Evolutionary conservation across 805 yeast species (phyloP), one percentile per base, ranked within the genome.

Genomic region (Saturnispora gosingensis): DNA sequence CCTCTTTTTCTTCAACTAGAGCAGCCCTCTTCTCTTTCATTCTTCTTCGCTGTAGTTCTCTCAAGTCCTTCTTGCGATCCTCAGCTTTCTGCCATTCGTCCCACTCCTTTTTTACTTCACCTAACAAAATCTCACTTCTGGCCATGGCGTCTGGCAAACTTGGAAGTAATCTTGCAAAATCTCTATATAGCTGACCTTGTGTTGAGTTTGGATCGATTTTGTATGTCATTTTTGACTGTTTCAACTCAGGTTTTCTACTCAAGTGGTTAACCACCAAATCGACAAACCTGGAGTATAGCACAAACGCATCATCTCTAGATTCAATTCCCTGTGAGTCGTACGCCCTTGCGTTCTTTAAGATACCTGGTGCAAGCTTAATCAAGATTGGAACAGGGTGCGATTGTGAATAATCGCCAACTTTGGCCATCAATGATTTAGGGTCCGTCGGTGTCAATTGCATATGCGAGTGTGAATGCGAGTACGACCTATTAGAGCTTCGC

Each of bases 231-330:
- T 58, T 65, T 52, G 55, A 62, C 39, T 52, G 51, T 54, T 62
- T 64, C 48, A 75, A 56, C 25, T 71, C 75, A 0, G 81, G 79
- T 54, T 78, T 81, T 5, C 54, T 62, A 16, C 72, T 71, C 43
- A 81, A 58, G 46, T 67, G 67, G 63, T 77, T 74, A 49, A 75
- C 71, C 32, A 79, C 68, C 46, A 81, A 67, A 53, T 83, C 86
- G 22, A 82, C 74, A 57, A 78, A 82, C 51, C 89, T 65, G 44
- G 76, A 66, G 59, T 81, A 81, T 50, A 80, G 65, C 30, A 80
- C 64, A 58, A 76, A 83, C 0, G 87, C 78, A 53, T 75, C 77
- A 42, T 72, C 74, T 42, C 67, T 60, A 28, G 74, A 69, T 20
- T 27, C 52, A 11, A 27, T 22, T 15, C 70, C 67, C 43, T 72